Percentiles rank a stretch among this genome's conserved stretches.
Conservation (phyloP, 257 asterid species). For the Ocimum tenuiflorum region DNA sequence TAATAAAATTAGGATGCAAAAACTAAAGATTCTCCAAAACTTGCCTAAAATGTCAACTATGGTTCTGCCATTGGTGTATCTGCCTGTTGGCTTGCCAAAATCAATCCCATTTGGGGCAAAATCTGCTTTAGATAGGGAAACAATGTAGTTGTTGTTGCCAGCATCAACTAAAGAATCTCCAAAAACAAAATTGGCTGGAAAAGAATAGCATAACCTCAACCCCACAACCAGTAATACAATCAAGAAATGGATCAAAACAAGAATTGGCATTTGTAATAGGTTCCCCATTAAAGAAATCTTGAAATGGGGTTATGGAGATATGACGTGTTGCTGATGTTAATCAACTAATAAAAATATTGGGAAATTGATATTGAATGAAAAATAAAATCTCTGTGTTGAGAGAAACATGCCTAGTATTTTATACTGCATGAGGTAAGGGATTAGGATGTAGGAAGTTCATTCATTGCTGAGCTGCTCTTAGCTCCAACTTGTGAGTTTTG, state of each 20-base stretch:
- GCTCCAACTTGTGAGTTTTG: conserved; percentile 14
- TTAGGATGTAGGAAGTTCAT: conserved; percentile 23
- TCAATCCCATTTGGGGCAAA: conserved; percentile 68
- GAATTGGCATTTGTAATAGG: background rate
- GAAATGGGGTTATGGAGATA: background rate
- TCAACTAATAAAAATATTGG: background rate
- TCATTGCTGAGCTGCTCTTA: conserved; percentile 26
- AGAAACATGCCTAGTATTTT: background rate
- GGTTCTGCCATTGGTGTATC: conserved; percentile 75
- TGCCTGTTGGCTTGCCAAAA: conserved; percentile 64
- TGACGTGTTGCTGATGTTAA: background rate
- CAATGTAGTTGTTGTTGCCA: conserved; percentile 70
- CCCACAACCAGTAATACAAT: background rate
- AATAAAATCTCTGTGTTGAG: background rate
- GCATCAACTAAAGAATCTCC: conserved; percentile 80
- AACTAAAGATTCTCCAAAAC: background rate
- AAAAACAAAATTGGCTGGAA: conserved; percentile 53
- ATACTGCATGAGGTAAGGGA: conserved; percentile 10
- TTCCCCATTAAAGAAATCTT: conserved; percentile 25
- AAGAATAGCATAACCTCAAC: conserved; percentile 20
- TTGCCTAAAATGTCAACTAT: conserved; percentile 68
- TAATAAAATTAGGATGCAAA: background rate
- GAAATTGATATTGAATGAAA: no score
- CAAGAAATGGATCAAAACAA: conserved; percentile 11
- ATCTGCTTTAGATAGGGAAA: conserved; percentile 62